A percentile compares a stretch with the other conserved stretches of the same genome.
phyloP scores from a whole-genome alignment of 805 yeast species.

The Pichia ethanolica region DNA sequence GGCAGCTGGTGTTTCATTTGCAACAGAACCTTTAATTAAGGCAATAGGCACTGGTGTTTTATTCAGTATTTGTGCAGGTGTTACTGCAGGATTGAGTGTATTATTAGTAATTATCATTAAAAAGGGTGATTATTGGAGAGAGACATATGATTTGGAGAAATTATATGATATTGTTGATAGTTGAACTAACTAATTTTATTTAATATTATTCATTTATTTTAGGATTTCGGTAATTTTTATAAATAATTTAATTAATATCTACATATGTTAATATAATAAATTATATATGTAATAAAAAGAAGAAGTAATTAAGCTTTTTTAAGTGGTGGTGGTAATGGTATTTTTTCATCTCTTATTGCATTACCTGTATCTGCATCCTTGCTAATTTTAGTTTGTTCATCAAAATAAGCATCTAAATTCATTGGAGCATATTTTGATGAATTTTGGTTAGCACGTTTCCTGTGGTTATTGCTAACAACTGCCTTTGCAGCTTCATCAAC shows the following conservation, averaged over 20 bases:
- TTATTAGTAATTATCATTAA: slow-evolving; percentile 41
- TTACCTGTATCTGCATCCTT: slow-evolving; percentile 28
- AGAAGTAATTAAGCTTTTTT: neutral
- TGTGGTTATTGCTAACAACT: slow-evolving; percentile 2
- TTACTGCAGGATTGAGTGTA: slow-evolving; percentile 38
- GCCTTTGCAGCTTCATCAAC: slow-evolving; percentile 6
- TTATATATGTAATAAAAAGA: neutral
- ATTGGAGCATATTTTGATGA: slow-evolving; percentile 7
- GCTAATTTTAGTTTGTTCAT: slow-evolving; percentile 36
- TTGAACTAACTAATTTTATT: neutral
- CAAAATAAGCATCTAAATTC: slow-evolving; percentile 33
- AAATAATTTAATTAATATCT: no score
- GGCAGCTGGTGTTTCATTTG: slow-evolving; percentile 72
- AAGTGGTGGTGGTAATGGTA: slow-evolving; percentile 9
- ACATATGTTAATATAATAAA: neutral
- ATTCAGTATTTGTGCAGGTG: slow-evolving; percentile 57
- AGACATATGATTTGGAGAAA: slow-evolving; percentile 48
- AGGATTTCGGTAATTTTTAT: no score
- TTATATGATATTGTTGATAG: slow-evolving; percentile 45
- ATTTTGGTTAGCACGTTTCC: slow-evolving; percentile 1
- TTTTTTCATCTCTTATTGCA: neutral
- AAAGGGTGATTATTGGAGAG: slow-evolving; percentile 57
- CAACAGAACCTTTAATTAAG: slow-evolving; percentile 58
- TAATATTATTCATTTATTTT: no score
- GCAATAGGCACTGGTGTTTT: slow-evolving; percentile 70